Percentiles rank a stretch among this genome's conserved stretches.
phyloP scores from a whole-genome alignment of 768 basidiomycete species.

The Exsudoporus frostii region DNA sequence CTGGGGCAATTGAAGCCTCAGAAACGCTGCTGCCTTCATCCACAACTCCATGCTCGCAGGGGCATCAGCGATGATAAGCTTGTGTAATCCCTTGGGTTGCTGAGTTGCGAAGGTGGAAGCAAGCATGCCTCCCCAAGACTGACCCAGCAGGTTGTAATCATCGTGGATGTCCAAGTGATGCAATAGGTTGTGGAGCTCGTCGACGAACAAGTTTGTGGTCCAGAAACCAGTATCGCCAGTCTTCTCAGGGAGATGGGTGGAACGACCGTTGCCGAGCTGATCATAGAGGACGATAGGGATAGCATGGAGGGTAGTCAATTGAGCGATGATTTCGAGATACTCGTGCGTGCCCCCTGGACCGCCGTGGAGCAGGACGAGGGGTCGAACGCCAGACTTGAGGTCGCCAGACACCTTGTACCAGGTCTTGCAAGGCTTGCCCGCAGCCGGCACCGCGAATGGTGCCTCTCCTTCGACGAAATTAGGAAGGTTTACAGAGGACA shows the following conservation, averaged over 20 bases:
- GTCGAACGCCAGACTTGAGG: slow-evolving; percentile 34
- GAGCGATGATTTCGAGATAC: slow-evolving; percentile 39
- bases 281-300: slow-evolving; percentile 56
- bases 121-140: slow-evolving; percentile 47
- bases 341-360: slow-evolving; percentile 49
- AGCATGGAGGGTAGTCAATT: slow-evolving; percentile 33
- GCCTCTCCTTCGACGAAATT: slow-evolving; percentile 31
- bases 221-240: slow-evolving; percentile 43
- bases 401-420: slow-evolving; percentile 53
- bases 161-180: slow-evolving; percentile 42
- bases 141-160: slow-evolving; percentile 41
- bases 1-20: slow-evolving; percentile 39
- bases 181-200: slow-evolving; percentile 49
- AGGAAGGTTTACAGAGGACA: slow-evolving; percentile 28
- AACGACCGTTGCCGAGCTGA: slow-evolving; percentile 53
- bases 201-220: slow-evolving; percentile 47
- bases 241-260: slow-evolving; percentile 53
- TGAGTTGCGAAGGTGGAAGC: slow-evolving; percentile 32
- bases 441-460: slow-evolving; percentile 24
- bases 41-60: slow-evolving; percentile 46
- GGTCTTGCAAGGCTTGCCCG: slow-evolving; percentile 38
- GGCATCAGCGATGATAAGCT: slow-evolving; percentile 44
- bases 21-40: slow-evolving; percentile 30
- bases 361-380: slow-evolving; percentile 52
- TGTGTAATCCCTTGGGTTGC: slow-evolving; percentile 45